Conservation (phyloP, 768 basidiomycete genomes). For the Podaxis sp. region DNA sequence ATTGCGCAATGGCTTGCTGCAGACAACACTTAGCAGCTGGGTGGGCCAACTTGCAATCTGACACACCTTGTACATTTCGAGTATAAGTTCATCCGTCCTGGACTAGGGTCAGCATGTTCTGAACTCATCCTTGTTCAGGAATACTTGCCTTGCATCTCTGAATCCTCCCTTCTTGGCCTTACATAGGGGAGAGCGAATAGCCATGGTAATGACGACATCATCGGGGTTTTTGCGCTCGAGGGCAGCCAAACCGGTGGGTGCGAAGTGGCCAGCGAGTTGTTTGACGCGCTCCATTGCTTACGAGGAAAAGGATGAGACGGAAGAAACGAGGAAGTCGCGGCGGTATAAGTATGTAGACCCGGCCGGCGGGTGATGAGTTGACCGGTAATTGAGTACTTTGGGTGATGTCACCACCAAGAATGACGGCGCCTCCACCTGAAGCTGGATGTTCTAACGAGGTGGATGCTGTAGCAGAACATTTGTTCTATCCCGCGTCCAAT, state of each 20-base stretch:
- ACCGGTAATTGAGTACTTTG: neutral
- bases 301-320: neutral
- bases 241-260: constrained; percentile 44
- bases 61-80: constrained; percentile 76
- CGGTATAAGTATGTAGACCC: neutral
- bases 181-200: constrained; percentile 73
- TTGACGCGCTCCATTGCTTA: constrained; percentile 61
- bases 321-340: neutral
- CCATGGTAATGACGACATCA: constrained; percentile 83
- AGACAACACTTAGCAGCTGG: neutral
- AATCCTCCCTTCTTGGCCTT: constrained; percentile 77
- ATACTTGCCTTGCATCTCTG: constrained; percentile 62
- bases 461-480: too few species aligned
- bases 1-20: constrained; percentile 60
- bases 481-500: too few species aligned
- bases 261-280: constrained; percentile 63
- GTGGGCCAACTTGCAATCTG: neutral
- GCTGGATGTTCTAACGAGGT: too few species aligned
- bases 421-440: too few species aligned
- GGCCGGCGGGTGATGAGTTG: neutral
- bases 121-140: neutral
- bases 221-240: constrained; percentile 62
- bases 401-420: neutral
- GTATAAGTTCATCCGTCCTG: constrained; percentile 77
- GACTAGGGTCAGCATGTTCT: neutral